Evolutionary conservation across 306 rosid species (phyloP).

Genomic region (Cajanus cajan): DNA sequence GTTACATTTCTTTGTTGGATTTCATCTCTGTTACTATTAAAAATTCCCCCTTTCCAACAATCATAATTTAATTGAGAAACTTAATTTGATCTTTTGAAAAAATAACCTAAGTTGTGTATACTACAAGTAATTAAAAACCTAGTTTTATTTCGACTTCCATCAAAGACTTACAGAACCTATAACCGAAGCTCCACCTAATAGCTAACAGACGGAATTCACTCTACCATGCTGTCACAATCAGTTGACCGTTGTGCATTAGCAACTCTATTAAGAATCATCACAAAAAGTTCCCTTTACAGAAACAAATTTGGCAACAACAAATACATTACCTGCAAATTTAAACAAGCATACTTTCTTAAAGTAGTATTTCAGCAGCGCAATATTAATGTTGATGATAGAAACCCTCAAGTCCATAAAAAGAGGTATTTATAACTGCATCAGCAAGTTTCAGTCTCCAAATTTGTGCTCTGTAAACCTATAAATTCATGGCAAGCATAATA

Average conservation of each 20-base stretch:
- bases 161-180: not conserved
- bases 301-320: not conserved
- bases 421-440: not conserved
- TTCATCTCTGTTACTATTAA: too few relatives aligned
- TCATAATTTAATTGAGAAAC: too few relatives aligned
- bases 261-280: not conserved
- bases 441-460: conserved; percentile 17
- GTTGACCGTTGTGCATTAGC: not conserved
- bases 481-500: conserved; percentile 22
- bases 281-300: not conserved
- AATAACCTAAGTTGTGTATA: too few relatives aligned
- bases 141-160: not conserved
- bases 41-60: too few relatives aligned
- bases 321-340: not conserved
- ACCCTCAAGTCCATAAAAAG: not conserved
- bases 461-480: conserved; percentile 19
- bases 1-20: too few relatives aligned
- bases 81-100: too few relatives aligned
- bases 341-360: not conserved
- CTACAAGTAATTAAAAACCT: too few relatives aligned
- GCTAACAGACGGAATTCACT: not conserved
- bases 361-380: not conserved
- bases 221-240: not conserved
- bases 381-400: not conserved
- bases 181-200: not conserved